These are phyloP conservation scores for Immersiporthe knoxdaviesiana DNA, from an alignment of 2,329 filamentous ascomycete species.

Conservation along the genomic window DNA sequence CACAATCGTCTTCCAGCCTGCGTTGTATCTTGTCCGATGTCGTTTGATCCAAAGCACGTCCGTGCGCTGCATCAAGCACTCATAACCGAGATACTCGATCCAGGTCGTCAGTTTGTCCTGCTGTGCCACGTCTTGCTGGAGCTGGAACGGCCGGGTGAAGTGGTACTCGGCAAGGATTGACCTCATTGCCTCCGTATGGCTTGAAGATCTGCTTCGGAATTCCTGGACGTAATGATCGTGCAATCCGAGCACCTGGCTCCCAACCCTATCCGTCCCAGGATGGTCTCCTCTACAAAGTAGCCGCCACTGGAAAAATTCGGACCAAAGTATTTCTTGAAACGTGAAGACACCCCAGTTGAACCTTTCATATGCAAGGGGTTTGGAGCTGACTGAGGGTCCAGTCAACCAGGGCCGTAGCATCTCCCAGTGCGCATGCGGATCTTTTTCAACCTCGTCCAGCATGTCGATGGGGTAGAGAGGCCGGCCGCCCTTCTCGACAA, in stretches of 20 bases:
- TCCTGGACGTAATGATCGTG: not conserved
- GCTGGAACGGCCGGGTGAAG: slow-evolving; percentile 37
- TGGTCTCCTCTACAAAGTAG: too few relatives aligned
- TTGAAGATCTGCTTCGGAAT: slow-evolving; percentile 3
- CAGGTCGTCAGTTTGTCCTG: slow-evolving; percentile 43
- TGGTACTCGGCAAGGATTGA: slow-evolving; percentile 36
- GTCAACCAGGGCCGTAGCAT: slow-evolving; percentile 19
- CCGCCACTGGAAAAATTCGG: too few relatives aligned
- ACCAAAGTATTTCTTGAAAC: too few relatives aligned
- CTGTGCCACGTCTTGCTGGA: slow-evolving; percentile 35
- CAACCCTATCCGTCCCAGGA: too few relatives aligned
- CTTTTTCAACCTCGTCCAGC: not conserved
- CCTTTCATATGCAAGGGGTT: too few relatives aligned
- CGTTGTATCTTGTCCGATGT: not conserved
- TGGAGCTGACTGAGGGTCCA: too few relatives aligned
- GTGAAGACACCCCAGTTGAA: too few relatives aligned
- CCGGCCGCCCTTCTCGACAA: not conserved
- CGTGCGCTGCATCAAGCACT: too few relatives aligned
- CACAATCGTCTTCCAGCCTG: slow-evolving; percentile 40
- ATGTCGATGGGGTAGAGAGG: not conserved
- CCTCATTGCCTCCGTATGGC: slow-evolving; percentile 36
- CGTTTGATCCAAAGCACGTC: too few relatives aligned
- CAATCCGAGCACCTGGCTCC: too few relatives aligned
- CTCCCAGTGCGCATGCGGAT: not conserved
- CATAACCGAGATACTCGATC: slow-evolving; percentile 44